Conservation (phyloP, 352 stramenopile genomes). For the Phytophthora multivora region DNA sequence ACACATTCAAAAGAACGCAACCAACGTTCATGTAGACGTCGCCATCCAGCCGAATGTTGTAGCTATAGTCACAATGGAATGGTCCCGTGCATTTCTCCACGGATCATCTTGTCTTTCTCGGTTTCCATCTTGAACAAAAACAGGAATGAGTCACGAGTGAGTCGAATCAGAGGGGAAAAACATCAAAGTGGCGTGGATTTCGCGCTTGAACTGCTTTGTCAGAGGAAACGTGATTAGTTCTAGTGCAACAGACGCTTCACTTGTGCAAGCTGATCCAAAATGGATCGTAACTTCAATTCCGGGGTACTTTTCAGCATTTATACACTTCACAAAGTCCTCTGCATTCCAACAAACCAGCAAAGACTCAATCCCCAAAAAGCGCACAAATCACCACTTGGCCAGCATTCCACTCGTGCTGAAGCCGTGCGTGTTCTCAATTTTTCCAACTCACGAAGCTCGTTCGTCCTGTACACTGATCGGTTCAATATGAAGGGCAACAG, state of each 20-base stretch:
- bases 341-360: background rate
- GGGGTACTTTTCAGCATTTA: background rate
- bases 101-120: conserved; percentile 65
- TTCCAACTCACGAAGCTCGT: background rate
- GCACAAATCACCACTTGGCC: conserved; percentile 3
- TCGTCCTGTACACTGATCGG: conserved; percentile 19
- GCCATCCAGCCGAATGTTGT: conserved; percentile 71
- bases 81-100: conserved; percentile 60
- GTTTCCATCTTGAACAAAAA: conserved; percentile 20
- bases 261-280: conserved; percentile 4
- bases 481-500: conserved; percentile 15
- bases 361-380: conserved; percentile 6
- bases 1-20: conserved; percentile 81
- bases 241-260: background rate
- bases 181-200: background rate
- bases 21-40: conserved; percentile 87
- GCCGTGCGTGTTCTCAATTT: background rate
- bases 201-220: conserved; percentile 1
- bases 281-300: background rate
- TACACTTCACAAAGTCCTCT: no score
- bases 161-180: background rate
- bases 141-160: background rate
- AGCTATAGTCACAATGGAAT: conserved; percentile 89
- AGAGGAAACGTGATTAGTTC: background rate
- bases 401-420: conserved; percentile 18